Base-by-base conservation (phyloP, 495 filamentous ascomycete genomes). In the Staphylotrichum tortipilum region DNA sequence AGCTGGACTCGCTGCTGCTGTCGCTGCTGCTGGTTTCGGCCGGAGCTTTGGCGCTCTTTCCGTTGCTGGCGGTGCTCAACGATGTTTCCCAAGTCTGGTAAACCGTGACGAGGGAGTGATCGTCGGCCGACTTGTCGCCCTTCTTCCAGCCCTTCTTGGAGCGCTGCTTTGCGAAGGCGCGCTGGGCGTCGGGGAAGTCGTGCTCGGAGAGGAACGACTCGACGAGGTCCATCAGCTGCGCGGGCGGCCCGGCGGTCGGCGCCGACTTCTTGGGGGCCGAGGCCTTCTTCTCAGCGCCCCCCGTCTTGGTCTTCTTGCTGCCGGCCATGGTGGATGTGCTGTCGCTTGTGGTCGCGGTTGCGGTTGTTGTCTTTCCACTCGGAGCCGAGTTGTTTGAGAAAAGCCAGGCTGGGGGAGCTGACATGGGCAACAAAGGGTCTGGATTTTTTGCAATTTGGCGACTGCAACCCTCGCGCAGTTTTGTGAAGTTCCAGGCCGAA, bases 171-270 rank as follows among this genome's bases (percentile, higher is more conserved):
- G 65, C 63, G 53, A 88, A 82, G 3, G 79, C 70, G 50, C 71
- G 64, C 49, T 75, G 78, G 23, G 85, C 76, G 34, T 68, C 68
- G 17, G 72, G 59, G 54, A 84, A 86, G 26, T 80, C 78, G 61
- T 83, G 76, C 34, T 83, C 77, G 53, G 75, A 70, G 26, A 89
- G 72, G 66, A 87, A 88, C 12, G 70, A 67, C 26, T 78, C 76
- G 54, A 89, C 74, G n/a, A 86, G 70, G 34, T 79, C 75, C 52
- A 88, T 60, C 14, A 89, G 66, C 58, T 81, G 75, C 17, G 74
- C 54, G 9, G 83, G 76, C 28, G 76, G 77, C 46, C 68, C 54
- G 21, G 41, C 35, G 38, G 55, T 24, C 35, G 61, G 34, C 1
- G 39, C 38, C n/a, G 53, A 41, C 46, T 61, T 63, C 45, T 59